Evolutionary conservation across 495 filamentous ascomycete species (phyloP).

Genomic region (Cairneyella variabilis): DNA sequence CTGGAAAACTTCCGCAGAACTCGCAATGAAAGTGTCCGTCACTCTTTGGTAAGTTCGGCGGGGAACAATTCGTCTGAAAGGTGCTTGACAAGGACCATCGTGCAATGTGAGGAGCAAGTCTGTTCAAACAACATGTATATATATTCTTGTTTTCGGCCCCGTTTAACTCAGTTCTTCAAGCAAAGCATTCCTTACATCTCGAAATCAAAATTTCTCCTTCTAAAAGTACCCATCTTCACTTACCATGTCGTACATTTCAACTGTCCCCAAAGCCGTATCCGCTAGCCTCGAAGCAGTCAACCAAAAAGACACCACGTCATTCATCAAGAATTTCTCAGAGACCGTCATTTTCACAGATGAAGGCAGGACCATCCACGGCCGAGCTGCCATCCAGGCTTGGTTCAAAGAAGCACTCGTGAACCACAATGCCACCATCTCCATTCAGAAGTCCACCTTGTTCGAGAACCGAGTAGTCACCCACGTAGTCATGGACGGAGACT

Average conservation of each 20-base stretch:
- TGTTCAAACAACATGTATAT: too few relatives aligned
- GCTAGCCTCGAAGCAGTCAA: not conserved
- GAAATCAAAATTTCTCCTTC: too few relatives aligned
- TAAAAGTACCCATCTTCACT: too few relatives aligned
- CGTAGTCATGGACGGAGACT: slow-evolving; percentile 18
- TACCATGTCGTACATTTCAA: not conserved
- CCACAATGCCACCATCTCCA: not conserved
- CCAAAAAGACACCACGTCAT: not conserved
- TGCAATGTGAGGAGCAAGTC: too few relatives aligned
- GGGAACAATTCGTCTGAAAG: too few relatives aligned
- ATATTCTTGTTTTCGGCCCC: too few relatives aligned
- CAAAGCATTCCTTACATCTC: too few relatives aligned
- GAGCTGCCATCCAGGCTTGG: not conserved
- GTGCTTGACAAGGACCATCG: too few relatives aligned
- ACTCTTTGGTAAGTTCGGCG: too few relatives aligned
- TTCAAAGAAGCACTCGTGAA: not conserved
- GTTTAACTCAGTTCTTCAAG: too few relatives aligned
- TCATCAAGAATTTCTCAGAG: not conserved
- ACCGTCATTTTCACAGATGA: not conserved
- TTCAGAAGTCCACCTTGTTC: slow-evolving; percentile 5
- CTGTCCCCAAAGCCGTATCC: not conserved
- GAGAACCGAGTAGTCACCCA: slow-evolving; percentile 6
- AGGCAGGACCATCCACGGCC: not conserved
- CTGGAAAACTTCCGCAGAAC: too few relatives aligned
- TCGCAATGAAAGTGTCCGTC: too few relatives aligned